Evolutionary conservation across 805 yeast genomes (phyloP).

Genomic region (Metschnikowia aberdeeniae): DNA sequence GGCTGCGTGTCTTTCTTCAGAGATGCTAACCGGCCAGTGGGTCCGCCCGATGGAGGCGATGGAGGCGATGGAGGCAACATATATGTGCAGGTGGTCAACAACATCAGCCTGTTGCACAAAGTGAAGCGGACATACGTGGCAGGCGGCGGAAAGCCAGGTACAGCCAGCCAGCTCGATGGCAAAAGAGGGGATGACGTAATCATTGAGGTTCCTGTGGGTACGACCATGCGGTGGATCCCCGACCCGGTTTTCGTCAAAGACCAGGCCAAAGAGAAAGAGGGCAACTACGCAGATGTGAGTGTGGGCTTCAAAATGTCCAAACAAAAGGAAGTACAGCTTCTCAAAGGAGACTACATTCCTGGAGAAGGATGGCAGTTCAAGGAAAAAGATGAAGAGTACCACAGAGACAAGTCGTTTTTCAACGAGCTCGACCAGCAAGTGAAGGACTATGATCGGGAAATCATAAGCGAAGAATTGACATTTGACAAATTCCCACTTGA

Average conservation of each 20-base stretch:
- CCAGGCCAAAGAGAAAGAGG: slow-evolving; percentile 17
- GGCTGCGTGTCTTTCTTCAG: slow-evolving; percentile 84
- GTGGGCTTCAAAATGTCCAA: slow-evolving; percentile 20
- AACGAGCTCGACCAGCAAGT: slow-evolving; percentile 59
- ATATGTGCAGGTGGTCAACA: slow-evolving; percentile 75
- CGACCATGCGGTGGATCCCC: slow-evolving; percentile 80
- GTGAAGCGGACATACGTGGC: slow-evolving; percentile 68
- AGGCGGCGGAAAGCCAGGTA: slow-evolving; percentile 67
- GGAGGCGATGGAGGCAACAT: slow-evolving; percentile 93
- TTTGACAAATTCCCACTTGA: slow-evolving; percentile 71
- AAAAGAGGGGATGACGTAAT: slow-evolving; percentile 73
- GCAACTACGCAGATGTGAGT: slow-evolving; percentile 17
- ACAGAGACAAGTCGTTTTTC: slow-evolving; percentile 64
- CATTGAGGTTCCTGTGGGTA: slow-evolving; percentile 88
- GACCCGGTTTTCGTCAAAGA: slow-evolving; percentile 51
- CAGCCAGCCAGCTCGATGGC: slow-evolving; percentile 80
- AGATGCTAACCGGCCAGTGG: slow-evolving; percentile 78
- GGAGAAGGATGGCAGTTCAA: slow-evolving; percentile 91
- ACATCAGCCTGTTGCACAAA: slow-evolving; percentile 66
- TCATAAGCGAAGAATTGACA: slow-evolving; percentile 52
- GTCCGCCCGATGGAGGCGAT: slow-evolving; percentile 99
- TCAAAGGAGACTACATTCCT: slow-evolving; percentile 55
- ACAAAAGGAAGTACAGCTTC: slow-evolving; percentile 47
- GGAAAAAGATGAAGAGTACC: slow-evolving; percentile 71
- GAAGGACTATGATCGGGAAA: slow-evolving; percentile 55